Conservation (phyloP, 805 yeast genomes). For the Tetrapisispora nanseiensis region DNA sequence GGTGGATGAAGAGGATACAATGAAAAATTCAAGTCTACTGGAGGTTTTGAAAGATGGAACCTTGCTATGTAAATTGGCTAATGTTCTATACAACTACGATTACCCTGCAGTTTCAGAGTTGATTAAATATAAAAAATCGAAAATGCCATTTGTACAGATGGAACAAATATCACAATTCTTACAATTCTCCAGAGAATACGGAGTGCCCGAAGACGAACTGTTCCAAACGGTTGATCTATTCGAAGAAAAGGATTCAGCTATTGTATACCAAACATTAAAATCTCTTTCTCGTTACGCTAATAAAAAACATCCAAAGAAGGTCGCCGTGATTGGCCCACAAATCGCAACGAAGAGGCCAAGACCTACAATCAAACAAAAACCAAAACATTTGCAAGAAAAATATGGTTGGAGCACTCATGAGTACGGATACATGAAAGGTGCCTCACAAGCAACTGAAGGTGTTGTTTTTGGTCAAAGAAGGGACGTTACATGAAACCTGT, state of each 20-base stretch:
- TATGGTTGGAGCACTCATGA: constrained; percentile 49
- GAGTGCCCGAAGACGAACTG: constrained; percentile 72
- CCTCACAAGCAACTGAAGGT: constrained; percentile 43
- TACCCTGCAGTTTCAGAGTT: constrained; percentile 23
- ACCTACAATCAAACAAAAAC: constrained; percentile 47
- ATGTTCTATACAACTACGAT: constrained; percentile 33
- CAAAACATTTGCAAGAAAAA: constrained; percentile 33
- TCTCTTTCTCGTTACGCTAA: constrained; percentile 65
- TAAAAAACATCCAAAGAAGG: constrained; percentile 38
- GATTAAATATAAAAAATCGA: constrained; percentile 45
- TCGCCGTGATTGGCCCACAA: constrained; percentile 50
- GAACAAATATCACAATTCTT: constrained; percentile 73
- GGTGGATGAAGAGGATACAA: constrained; percentile 22
- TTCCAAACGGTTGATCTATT: constrained; percentile 71
- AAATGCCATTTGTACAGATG: constrained; percentile 73
- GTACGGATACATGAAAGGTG: constrained; percentile 52
- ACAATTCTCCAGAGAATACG: constrained; percentile 47
- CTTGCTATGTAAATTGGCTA: constrained; percentile 36
- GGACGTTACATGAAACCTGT: constrained; percentile 26
- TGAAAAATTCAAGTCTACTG: constrained; percentile 35
- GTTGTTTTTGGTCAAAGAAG: constrained; percentile 46
- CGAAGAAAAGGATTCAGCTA: constrained; percentile 68
- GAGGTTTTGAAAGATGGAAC: constrained; percentile 54
- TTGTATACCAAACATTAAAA: constrained; percentile 62
- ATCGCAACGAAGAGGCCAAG: constrained; percentile 39